Evolutionary conservation across 1,139 yeast species (phyloP), one percentile per base, ranked within the genome.

Genomic region (Saccharomyces uvarum): DNA sequence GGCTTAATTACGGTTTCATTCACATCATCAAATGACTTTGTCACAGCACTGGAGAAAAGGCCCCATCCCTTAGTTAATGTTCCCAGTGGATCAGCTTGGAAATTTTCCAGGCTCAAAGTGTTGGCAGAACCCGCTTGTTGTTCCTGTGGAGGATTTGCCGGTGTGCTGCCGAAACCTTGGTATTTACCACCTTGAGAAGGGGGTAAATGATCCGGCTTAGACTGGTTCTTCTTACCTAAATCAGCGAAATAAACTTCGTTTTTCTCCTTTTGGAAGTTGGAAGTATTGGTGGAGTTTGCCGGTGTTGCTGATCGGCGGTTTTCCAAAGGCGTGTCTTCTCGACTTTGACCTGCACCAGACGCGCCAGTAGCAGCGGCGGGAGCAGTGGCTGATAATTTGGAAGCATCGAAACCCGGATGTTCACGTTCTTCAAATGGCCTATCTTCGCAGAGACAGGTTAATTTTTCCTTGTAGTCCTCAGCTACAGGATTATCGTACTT

Each of bases 141-240:
- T 51, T 48, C 14, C 52, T 53, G 31, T 24, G 48, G 54, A 24
- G 60, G 49, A 27, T 54, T 56, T 1, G 57, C 57, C 11, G 95
- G 89, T 0, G 89, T 80, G 66, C 83, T 87, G 44, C 98, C 98
- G 73, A 91, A 91, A 0, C 98, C 98, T 59, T 81, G 84, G 69
- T 83, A 91, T 70, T 84, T 87, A 50, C 98, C 98, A 56, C 98
- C 98, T 73, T 91, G 91, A 6, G 95, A 87, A 28, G 98, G 98
- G 3, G 95, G 96, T 55, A 89, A 70, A 68, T 86, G 74, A 1
- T 81, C 90, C 2, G 97, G 90, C 68, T 96, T 81, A 32, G 77
- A 61, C 5, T 82, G 84, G 71, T 91, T 91, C 59, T 77, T 76
- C 32, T 81, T 77, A 4, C 97, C 97, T 57, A 91, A 76, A 44